Conservation (phyloP, 768 basidiomycete genomes). For the Russula foetens region DNA sequence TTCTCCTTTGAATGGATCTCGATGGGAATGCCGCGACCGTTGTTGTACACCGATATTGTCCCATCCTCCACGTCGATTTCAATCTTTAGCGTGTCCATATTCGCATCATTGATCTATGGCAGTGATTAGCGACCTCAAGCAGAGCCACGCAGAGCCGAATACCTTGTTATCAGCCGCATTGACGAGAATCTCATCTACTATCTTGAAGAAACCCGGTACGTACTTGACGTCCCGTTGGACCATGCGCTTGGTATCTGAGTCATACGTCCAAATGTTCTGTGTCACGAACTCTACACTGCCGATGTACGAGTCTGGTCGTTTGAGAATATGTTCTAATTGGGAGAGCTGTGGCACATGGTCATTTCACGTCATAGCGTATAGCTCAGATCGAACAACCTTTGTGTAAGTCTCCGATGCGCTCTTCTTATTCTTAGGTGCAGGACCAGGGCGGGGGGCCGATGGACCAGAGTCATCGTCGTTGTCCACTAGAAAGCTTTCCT, state of each 20-base stretch:
- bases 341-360: constrained; percentile 52
- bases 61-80: constrained; percentile 76
- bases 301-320: constrained; percentile 92
- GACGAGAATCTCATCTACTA: constrained; percentile 97
- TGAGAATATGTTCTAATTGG: constrained; percentile 90
- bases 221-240: constrained; percentile 75
- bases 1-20: constrained; percentile 91
- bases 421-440: constrained; percentile 58
- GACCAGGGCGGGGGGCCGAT: constrained; percentile 21
- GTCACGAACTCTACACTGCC: constrained; percentile 88
- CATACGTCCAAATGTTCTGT: constrained; percentile 91
- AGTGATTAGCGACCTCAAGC: not conserved
- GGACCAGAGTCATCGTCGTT: constrained; percentile 31
- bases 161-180: constrained; percentile 99
- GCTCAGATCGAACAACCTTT: constrained; percentile 44
- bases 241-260: constrained; percentile 78
- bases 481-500: constrained; percentile 38
- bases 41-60: constrained; percentile 90
- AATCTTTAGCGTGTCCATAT: constrained; percentile 89
- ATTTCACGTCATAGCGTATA: not conserved
- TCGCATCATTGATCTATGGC: constrained; percentile 80
- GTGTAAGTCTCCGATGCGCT: constrained; percentile 86
- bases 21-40: constrained; percentile 92
- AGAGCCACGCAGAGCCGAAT: constrained; percentile 19
- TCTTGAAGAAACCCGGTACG: constrained; percentile 98